These are phyloP conservation scores for Pyrrhoderma noxium DNA, from an alignment of 1,284 basidiomycete genomes.

Conservation along the genomic window DNA sequence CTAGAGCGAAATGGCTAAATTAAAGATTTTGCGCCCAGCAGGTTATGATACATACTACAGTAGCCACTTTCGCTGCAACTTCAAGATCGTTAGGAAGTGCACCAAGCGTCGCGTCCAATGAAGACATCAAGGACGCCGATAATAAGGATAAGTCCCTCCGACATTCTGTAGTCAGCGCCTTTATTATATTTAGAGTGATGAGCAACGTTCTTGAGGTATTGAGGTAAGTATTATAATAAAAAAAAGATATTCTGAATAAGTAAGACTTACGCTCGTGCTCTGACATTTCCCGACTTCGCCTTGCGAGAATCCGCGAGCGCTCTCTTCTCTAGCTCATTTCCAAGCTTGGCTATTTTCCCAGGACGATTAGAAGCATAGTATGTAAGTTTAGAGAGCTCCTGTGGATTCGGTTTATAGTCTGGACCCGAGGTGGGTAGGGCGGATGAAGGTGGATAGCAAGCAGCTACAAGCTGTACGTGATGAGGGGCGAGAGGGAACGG, in stretches of 20 bases:
- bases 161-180: slow-evolving; percentile 84
- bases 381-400: slow-evolving; percentile 86
- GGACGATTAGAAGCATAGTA: slow-evolving; percentile 92
- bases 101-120: slow-evolving; percentile 62
- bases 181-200: slow-evolving; percentile 82
- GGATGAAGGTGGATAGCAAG: slow-evolving; percentile 86
- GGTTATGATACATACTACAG: slow-evolving; percentile 50
- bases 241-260: not conserved
- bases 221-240: slow-evolving; percentile 12
- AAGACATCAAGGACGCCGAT: slow-evolving; percentile 69
- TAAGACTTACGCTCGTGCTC: slow-evolving; percentile 69
- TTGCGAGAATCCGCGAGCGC: slow-evolving; percentile 62
- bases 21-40: not conserved
- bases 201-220: slow-evolving; percentile 60
- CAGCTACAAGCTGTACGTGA: slow-evolving; percentile 80
- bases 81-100: slow-evolving; percentile 73
- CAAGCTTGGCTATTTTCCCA: slow-evolving; percentile 83
- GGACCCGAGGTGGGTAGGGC: slow-evolving; percentile 69
- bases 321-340: slow-evolving; percentile 76
- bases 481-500: slow-evolving; percentile 69
- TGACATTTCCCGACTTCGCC: slow-evolving; percentile 64
- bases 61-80: slow-evolving; percentile 76
- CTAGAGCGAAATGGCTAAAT: slow-evolving; percentile 30
- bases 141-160: slow-evolving; percentile 81
- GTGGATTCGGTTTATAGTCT: slow-evolving; percentile 79